Percentiles rank a stretch among this genome's conserved stretches.
Evolutionary conservation across 2,329 filamentous ascomycete species (phyloP).

Genomic region (Monosporascus sp.): DNA sequence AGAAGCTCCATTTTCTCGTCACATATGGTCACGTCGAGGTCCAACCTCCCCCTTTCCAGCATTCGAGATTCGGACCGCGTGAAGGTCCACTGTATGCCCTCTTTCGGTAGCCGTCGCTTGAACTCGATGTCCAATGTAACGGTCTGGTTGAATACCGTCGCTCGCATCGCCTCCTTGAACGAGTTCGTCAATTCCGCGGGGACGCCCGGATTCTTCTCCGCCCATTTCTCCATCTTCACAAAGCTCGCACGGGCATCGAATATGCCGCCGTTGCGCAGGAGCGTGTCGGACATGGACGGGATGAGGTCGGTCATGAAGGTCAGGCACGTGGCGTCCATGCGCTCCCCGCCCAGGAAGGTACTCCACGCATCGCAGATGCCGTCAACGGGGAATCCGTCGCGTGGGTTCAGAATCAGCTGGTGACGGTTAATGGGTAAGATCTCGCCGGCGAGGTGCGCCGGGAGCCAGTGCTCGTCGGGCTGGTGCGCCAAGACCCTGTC

Average conservation of each 20-base stretch:
- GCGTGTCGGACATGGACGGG: conserved; percentile 18
- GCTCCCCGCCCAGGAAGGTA: conserved; percentile 8
- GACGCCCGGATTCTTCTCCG: conserved; percentile 5
- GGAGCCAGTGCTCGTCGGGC: conserved; percentile 15
- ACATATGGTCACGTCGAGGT: conserved; percentile 12
- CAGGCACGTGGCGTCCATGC: conserved; percentile 11
- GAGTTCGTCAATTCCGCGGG: conserved; percentile 1
- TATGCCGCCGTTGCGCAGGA: conserved; percentile 8
- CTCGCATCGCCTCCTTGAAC: conserved; percentile 4
- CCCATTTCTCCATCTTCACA: conserved; percentile 5
- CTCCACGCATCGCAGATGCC: conserved; percentile 15
- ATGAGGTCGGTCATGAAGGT: conserved; percentile 14
- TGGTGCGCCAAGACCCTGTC: conserved; percentile 3
- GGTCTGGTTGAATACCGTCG: conserved; percentile 6
- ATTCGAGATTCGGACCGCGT: conserved; percentile 10
- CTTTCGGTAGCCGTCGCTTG: conserved; percentile 12
- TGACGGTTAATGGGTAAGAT: conserved; percentile 11
- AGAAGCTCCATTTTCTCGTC: conserved; percentile 12
- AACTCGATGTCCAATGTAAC: conserved; percentile 16
- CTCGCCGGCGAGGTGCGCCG: conserved; percentile 7
- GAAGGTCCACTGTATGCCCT: conserved; percentile 12
- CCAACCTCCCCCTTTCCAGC: conserved; percentile 14
- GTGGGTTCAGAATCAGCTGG: conserved; percentile 6
- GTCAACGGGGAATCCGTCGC: conserved; percentile 3
- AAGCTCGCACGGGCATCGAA: conserved; percentile 11